Percentiles rank a stretch among this genome's conserved stretches.
Conservation (phyloP, 768 basidiomycete genomes). For the Ramaria rubella region DNA sequence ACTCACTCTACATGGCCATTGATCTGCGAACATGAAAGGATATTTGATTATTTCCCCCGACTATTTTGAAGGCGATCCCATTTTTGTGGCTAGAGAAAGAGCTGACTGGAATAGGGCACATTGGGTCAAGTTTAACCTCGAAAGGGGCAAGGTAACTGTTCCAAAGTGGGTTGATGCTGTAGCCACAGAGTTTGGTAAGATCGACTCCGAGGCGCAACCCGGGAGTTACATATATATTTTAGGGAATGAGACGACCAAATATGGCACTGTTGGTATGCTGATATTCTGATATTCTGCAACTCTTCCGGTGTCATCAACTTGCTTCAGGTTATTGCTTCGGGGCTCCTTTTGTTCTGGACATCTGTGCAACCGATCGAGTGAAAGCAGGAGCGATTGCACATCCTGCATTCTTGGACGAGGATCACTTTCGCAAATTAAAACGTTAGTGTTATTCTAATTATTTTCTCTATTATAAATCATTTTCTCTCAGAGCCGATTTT, state of each 20-base stretch:
- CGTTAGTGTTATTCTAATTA: background rate
- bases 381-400: constrained; percentile 19
- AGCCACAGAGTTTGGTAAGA: constrained; percentile 40
- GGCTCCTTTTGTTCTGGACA: constrained; percentile 20
- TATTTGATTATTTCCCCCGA: constrained; percentile 54
- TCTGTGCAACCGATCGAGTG: constrained; percentile 5
- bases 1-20: background rate
- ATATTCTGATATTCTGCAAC: background rate
- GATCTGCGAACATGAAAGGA: constrained; percentile 28
- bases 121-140: constrained; percentile 36
- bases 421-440: constrained; percentile 15
- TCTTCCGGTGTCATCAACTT: background rate
- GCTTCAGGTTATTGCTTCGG: constrained; percentile 22
- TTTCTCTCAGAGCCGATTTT: constrained; percentile 16
- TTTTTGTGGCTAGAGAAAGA: constrained; percentile 35
- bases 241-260: constrained; percentile 28
- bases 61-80: constrained; percentile 56
- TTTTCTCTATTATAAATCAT: background rate
- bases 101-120: constrained; percentile 31
- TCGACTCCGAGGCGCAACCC: background rate
- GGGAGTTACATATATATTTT: constrained; percentile 13
- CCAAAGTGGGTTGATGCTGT: constrained; percentile 51
- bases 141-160: constrained; percentile 32
- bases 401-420: constrained; percentile 18
- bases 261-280: constrained; percentile 39